Percentiles rank a stretch among this genome's conserved stretches.
Conservation (phyloP, 176 grass and related monocot species). For the Pharus latifolius region DNA sequence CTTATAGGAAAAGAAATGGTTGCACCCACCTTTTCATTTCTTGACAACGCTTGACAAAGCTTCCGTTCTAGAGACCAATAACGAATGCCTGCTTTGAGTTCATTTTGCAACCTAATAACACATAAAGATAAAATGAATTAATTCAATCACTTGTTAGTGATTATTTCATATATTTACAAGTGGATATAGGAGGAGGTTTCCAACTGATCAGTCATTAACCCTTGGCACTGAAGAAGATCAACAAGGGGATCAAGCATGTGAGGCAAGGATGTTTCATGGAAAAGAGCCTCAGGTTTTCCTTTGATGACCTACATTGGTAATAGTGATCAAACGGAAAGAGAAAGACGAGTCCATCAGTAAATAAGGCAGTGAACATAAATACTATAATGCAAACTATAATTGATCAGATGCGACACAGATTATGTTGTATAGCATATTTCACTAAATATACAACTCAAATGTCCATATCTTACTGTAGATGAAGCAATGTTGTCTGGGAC, state of each 20-base stretch:
- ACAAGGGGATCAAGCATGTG: slow-evolving; percentile 51
- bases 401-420: slow-evolving; percentile 4
- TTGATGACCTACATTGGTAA: slow-evolving; percentile 16
- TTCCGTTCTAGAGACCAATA: slow-evolving; percentile 87
- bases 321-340: background rate
- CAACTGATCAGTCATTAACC: slow-evolving; percentile 59
- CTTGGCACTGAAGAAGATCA: slow-evolving; percentile 44
- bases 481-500: slow-evolving; percentile 6
- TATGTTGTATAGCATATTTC: background rate
- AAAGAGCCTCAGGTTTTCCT: slow-evolving; percentile 10
- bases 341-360: background rate
- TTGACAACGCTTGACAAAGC: slow-evolving; percentile 62
- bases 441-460: slow-evolving; percentile 9
- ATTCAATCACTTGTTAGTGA: background rate
- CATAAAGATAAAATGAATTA: background rate
- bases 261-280: slow-evolving; percentile 17
- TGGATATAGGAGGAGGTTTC: slow-evolving; percentile 9
- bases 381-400: background rate
- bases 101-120: slow-evolving; percentile 48
- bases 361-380: background rate
- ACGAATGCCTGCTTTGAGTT: slow-evolving; percentile 64
- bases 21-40: slow-evolving; percentile 50
- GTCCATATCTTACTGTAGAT: slow-evolving; percentile 23
- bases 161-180: slow-evolving; percentile 1
- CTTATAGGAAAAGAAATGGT: background rate